phyloP scores from a whole-genome alignment of 208 protist species.

The Leptomonas pyrrhocoris region DNA sequence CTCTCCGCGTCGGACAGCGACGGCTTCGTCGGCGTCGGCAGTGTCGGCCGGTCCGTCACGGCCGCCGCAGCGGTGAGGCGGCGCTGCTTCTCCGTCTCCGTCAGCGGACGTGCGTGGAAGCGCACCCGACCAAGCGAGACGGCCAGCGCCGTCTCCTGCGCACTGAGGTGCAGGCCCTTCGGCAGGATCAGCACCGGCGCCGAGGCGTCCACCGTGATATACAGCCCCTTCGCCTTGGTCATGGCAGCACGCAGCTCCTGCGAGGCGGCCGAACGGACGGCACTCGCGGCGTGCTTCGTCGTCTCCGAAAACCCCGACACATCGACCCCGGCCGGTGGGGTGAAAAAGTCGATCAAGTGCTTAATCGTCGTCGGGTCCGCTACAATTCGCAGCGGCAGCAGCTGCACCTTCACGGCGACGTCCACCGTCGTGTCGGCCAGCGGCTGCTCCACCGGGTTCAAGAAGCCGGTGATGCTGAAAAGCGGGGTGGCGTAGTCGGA shows the following conservation, averaged over 20 bases:
- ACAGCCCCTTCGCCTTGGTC: slow-evolving; percentile 62
- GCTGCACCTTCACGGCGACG: slow-evolving; percentile 62
- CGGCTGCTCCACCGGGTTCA: slow-evolving; percentile 74
- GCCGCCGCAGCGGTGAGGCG: slow-evolving; percentile 24
- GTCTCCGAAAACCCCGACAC: slow-evolving; percentile 47
- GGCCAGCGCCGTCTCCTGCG: slow-evolving; percentile 57
- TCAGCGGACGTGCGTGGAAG: slow-evolving; percentile 68
- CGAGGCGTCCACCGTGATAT: slow-evolving; percentile 70
- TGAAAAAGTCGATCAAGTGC: slow-evolving; percentile 63
- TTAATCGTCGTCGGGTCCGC: slow-evolving; percentile 70
- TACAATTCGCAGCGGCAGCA: slow-evolving; percentile 79
- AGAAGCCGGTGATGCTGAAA: slow-evolving; percentile 53
- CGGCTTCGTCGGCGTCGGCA: slow-evolving; percentile 12
- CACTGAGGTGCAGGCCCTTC: slow-evolving; percentile 40
- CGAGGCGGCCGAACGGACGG: slow-evolving; percentile 61
- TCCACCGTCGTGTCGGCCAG: slow-evolving; percentile 69
- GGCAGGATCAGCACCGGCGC: slow-evolving; percentile 81
- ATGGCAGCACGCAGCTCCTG: slow-evolving; percentile 68
- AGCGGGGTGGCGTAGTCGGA: slow-evolving; percentile 42
- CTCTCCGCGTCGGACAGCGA: slow-evolving; percentile 7
- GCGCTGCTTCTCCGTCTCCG: slow-evolving; percentile 62
- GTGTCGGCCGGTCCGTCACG: slow-evolving; percentile 5
- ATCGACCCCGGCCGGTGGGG: slow-evolving; percentile 62
- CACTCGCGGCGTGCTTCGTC: slow-evolving; percentile 54
- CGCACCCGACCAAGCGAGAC: slow-evolving; percentile 74